A percentile compares a stretch with the other conserved stretches of the same genome.
These are phyloP conservation scores for Radiomyces spectabilis DNA, from an alignment of 192 early-diverging fungal species.

Conservation along the genomic window DNA sequence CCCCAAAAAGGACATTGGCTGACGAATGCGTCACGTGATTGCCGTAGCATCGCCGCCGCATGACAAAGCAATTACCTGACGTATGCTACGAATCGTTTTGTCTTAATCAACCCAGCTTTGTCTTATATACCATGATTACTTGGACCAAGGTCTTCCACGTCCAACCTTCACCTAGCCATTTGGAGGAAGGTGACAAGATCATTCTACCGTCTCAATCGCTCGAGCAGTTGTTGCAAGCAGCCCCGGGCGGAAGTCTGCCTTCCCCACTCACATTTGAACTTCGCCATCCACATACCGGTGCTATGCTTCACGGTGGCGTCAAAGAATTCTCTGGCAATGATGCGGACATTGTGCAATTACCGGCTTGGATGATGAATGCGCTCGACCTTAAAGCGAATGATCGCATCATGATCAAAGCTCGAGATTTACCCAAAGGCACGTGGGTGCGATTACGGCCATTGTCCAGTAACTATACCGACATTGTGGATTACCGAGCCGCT, in stretches of 20 bases:
- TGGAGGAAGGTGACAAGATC: slow-evolving; percentile 48
- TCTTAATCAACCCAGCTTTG: no score
- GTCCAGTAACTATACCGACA: slow-evolving; percentile 40
- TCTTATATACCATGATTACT: no score
- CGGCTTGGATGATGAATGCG: slow-evolving; percentile 46
- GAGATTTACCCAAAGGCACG: slow-evolving; percentile 55
- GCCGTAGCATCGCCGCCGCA: no score
- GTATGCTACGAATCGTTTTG: no score
- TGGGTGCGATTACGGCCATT: slow-evolving; percentile 58
- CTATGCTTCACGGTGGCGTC: slow-evolving; percentile 54
- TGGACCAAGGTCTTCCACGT: no score
- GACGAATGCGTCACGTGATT: no score
- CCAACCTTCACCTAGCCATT: no score
- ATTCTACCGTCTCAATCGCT: slow-evolving; percentile 43
- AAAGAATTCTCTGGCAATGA: slow-evolving; percentile 63
- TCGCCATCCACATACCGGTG: slow-evolving; percentile 34
- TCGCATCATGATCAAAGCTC: slow-evolving; percentile 42
- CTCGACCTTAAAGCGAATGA: slow-evolving; percentile 33
- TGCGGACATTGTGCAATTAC: slow-evolving; percentile 33
- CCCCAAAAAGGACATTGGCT: no score
- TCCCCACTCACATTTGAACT: slow-evolving; percentile 56
- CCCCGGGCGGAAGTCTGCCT: slow-evolving; percentile 29
- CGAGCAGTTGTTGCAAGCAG: slow-evolving; percentile 34
- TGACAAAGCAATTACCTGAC: no score
- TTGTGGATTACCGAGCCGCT: slow-evolving; percentile 52